Percentiles rank a stretch among this genome's conserved stretches.
Evolutionary conservation across 495 filamentous ascomycete genomes (phyloP).

Genomic region (Polyplosphaeria fusca): DNA sequence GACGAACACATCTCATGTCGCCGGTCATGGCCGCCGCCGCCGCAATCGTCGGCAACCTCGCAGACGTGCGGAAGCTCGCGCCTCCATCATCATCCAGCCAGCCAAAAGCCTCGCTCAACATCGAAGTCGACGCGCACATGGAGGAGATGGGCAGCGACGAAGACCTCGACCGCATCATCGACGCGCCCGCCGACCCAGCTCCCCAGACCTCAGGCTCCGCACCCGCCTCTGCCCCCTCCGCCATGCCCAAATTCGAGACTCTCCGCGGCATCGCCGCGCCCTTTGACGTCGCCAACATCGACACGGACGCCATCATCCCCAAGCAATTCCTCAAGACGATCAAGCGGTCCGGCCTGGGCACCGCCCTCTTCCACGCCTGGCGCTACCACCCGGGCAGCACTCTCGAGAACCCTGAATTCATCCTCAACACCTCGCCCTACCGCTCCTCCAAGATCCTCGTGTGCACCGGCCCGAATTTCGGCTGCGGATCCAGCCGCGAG

Average conservation of each 20-base stretch:
- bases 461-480: slow-evolving; percentile 91
- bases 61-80: slow-evolving; percentile 81
- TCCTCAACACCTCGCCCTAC: slow-evolving; percentile 90
- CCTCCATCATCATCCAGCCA: slow-evolving; percentile 41
- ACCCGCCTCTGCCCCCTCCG: slow-evolving; percentile 49
- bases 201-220: slow-evolving; percentile 54
- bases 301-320: slow-evolving; percentile 98
- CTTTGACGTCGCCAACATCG: slow-evolving; percentile 82
- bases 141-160: slow-evolving; percentile 76
- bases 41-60: slow-evolving; percentile 82
- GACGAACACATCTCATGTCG: slow-evolving; percentile 94
- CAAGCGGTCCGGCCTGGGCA: slow-evolving; percentile 90
- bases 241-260: slow-evolving; percentile 76
- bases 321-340: slow-evolving; percentile 99
- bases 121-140: slow-evolving; percentile 57
- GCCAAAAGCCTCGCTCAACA: slow-evolving; percentile 52
- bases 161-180: slow-evolving; percentile 70
- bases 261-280: slow-evolving; percentile 87
- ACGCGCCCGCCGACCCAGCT: slow-evolving; percentile 69
- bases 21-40: slow-evolving; percentile 94
- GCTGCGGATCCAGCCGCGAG: slow-evolving; percentile 89
- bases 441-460: slow-evolving; percentile 84
- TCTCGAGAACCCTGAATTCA: slow-evolving; percentile 71
- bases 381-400: slow-evolving; percentile 68
- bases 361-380: slow-evolving; percentile 79